Evolutionary conservation across 1,284 basidiomycete species (phyloP), one percentile per base, ranked within the genome.

Genomic region (Hemileia vastatrix): DNA sequence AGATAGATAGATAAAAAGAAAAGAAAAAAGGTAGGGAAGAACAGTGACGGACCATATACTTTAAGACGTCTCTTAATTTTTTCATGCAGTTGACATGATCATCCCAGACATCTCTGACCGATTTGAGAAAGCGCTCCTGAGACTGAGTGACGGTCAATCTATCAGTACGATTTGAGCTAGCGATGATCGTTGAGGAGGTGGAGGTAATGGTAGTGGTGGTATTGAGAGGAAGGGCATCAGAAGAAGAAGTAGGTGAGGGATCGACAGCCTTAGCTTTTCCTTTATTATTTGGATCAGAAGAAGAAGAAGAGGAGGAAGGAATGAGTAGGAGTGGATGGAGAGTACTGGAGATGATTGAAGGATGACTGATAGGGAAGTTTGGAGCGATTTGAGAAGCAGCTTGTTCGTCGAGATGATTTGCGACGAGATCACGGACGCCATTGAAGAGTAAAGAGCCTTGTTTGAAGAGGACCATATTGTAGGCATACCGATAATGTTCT

Each of bases 1-100:
- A 23, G 6, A 27, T 21, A n/a, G n/a, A 21, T 4, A 11, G 57
- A 44, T 32, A 15, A 9, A 6, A 21, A 1, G 44, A 21, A 49
- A 43, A n/a, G 36, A n/a, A n/a, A n/a, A n/a, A n/a, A n/a, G n/a
- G n/a, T n/a, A n/a, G 36, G 36, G 36, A 6, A 8, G 6, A 8
- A n/a, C 8, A 43, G 48, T 76, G 13, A 73, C 83, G 69, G 69
- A 93, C 94, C 88, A 98, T 94, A 76, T 99, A 99, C 73, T 89
- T 90, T 68, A 98, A 80, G 36, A 99, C 84, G 73, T 93, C 91
- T 43, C 86, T 84, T 63, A 99, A 77, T 75, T 93, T 91, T 48
- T 82, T 81, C 88, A 97, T 90, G 76, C 87, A 91, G 11, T 86
- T 84, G 4, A 82, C 85, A 76, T 98, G 94, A 74, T 97, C 92